A percentile compares a stretch with the other conserved stretches of the same genome.
phyloP scores from a whole-genome alignment of 2,329 filamentous ascomycete species.

The Arthrinium puccinioides region DNA sequence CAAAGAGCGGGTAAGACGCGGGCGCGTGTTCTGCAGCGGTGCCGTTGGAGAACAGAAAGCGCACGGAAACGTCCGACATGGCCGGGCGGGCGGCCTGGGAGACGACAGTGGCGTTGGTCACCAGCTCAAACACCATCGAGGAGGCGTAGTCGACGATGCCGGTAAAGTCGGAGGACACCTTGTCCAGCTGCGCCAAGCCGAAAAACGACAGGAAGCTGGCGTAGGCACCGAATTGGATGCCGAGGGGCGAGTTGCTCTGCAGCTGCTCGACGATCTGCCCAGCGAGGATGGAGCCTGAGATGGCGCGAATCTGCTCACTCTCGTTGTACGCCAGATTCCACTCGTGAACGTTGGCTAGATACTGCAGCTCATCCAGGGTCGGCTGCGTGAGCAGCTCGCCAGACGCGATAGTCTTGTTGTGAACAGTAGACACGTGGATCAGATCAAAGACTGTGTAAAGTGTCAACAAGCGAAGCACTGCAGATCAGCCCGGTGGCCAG shows the following conservation, averaged over 20 bases:
- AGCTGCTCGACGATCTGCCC: constrained; percentile 47
- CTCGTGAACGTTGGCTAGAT: constrained; percentile 74
- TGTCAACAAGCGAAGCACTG: neutral
- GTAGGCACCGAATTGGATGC: constrained; percentile 54
- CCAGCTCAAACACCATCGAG: constrained; percentile 70
- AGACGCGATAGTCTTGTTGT: constrained; percentile 54
- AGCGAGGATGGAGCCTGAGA: constrained; percentile 50
- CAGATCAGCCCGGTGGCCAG: neutral
- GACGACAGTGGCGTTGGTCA: constrained; percentile 43
- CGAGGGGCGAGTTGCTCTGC: constrained; percentile 34
- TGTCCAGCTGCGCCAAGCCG: constrained; percentile 45
- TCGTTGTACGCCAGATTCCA: constrained; percentile 77
- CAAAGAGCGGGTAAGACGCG: constrained; percentile 50
- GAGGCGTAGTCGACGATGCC: constrained; percentile 80
- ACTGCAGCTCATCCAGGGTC: constrained; percentile 55
- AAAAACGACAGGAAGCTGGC: constrained; percentile 58
- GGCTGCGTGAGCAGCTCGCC: constrained; percentile 50
- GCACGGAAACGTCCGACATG: constrained; percentile 41
- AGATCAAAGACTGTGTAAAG: constrained; percentile 45
- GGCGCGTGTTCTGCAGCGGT: constrained; percentile 43
- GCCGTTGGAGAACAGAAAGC: constrained; percentile 56
- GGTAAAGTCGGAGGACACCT: constrained; percentile 57
- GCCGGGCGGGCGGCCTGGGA: constrained; percentile 37
- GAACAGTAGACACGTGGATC: constrained; percentile 52
- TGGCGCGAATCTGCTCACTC: constrained; percentile 57